Base-by-base conservation (phyloP, 2,329 filamentous ascomycete species). In the Cercospora zeina region DNA sequence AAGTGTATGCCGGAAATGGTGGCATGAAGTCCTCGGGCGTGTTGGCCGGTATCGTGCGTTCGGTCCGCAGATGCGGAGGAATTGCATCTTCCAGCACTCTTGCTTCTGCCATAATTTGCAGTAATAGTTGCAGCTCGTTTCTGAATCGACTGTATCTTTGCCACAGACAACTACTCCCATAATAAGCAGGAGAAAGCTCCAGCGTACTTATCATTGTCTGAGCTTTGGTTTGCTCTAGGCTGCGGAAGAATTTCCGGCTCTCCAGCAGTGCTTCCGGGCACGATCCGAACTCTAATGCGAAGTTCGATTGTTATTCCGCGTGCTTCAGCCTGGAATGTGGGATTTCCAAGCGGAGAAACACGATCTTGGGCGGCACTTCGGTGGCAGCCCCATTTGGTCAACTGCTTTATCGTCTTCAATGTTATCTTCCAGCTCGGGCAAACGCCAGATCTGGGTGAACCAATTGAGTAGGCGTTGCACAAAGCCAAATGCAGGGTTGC, bases 1-100 rank as follows among this genome's bases (percentile, higher is more conserved):
- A 70, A 37, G 64, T 68, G 55, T 75, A 76, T 49, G 67, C 68
- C 7, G 72, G 72, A 50, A 73, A 75, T 0, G 72, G 73, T 7
- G 73, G 73, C 6, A 66, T 57, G 54, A 72, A 73, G 27, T 71
- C 65, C 1, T 65, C 30, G 3, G 72, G 71, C 8, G 66, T 69
- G 21, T 62, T 67, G 13, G 63, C 59, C 9, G 64, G 62, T n/a
- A 66, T 63, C n/a, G 64, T 64, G 9, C 67, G 57, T 11, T 62
- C 53, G 13, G 60, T 62, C 14, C 59, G 63, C 3, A 68, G 63
- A 42, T 69, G 66, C 36, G 61, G 54, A 4, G 67, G 67, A n/a
- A 68, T 67, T 1, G 67, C 66, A 34, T 65, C 37, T n/a, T 69
- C 67, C 37, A 69, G 58, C 21, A 56, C 51, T 45, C 53, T 55